Evolutionary conservation across 495 filamentous ascomycete genomes (phyloP), one percentile per base, ranked within the genome.

Genomic region (Hypoxylon fuscum): DNA sequence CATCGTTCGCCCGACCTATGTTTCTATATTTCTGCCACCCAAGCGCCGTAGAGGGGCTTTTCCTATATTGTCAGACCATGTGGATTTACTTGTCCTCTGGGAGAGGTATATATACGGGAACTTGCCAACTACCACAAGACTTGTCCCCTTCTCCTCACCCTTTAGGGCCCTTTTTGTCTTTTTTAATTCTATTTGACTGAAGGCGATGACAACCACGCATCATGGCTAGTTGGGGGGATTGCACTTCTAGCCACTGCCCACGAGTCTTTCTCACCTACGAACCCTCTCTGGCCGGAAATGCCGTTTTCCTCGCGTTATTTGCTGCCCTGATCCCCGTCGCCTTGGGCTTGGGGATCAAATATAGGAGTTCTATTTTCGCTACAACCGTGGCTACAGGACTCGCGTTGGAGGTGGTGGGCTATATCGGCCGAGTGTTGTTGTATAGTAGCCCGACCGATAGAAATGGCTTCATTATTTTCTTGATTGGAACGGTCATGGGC

Each of bases 401-500:
- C 9, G 59, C 72, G 2, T 45, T 77, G 4, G 76, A 79, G 21
- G 66, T 77, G 20, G 37, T 76, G 21, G 76, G 77, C 29, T 79
- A 80, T 52, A 61, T 74, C 21, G 77, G 72, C 3, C 69, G 74
- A 42, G 37, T 79, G 14, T 44, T 81, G 41, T 64, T 78, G 22
- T 61, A 62, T 22, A 51, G 35, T 31, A 58, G 71, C 48, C 61
- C 59, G 4, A 63, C 66, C 5, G 72, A 63, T 38, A 54, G 55
- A 21, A 46, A 53, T 11, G 60, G 43, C 27, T 76, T 79, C 21
- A 55, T 66, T 14, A 27, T 80, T 1, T 78, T 71, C 22, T 65
- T 81, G 45, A 41, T 75, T 9, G 79, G 78, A 32, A 78, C 72
- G 1, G 58, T 73, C 14, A 60, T 75, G 44, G 79, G 74, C 17